Conservation (phyloP, 2,329 filamentous ascomycete genomes). For the Cryphonectria japonica region DNA sequence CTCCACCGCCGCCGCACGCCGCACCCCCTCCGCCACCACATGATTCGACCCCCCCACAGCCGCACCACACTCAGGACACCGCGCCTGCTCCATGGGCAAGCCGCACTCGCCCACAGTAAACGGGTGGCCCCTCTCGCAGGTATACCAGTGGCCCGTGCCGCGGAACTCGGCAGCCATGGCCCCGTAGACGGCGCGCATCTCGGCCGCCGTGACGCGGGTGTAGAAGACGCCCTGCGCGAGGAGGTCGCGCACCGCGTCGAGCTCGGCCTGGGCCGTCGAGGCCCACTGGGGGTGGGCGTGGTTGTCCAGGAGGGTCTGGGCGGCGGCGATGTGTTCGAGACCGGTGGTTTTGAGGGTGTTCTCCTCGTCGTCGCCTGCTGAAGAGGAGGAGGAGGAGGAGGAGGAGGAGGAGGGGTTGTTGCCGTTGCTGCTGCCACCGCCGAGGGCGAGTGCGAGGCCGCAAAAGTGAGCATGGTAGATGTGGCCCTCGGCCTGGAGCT, state of each 20-base stretch:
- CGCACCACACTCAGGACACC: conserved; percentile 65
- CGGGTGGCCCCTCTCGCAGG: conserved; percentile 59
- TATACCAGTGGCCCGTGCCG: conserved; percentile 66
- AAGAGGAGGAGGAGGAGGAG: too few relatives aligned
- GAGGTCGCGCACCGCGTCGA: conserved; percentile 51
- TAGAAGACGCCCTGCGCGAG: conserved; percentile 53
- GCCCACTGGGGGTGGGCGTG: conserved; percentile 33
- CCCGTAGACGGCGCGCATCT: conserved; percentile 53
- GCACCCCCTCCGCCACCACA: conserved; percentile 53
- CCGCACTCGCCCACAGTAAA: conserved; percentile 71
- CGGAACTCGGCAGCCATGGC: conserved; percentile 57
- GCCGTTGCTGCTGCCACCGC: not conserved
- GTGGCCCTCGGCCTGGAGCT: conserved; percentile 54
- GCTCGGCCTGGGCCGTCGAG: conserved; percentile 43
- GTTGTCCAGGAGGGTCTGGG: conserved; percentile 30
- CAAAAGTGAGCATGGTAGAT: conserved; percentile 55
- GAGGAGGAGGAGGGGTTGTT: too few relatives aligned
- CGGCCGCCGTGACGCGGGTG: conserved; percentile 50
- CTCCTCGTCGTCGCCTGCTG: not conserved
- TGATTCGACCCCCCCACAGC: conserved; percentile 61
- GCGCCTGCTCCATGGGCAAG: conserved; percentile 63
- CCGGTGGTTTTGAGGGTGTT: conserved; percentile 18
- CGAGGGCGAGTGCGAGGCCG: conserved; percentile 44
- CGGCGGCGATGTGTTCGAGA: conserved; percentile 30
- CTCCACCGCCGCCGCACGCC: conserved; percentile 54